A percentile compares a stretch with the other conserved stretches of the same genome.
These are phyloP conservation scores for Henckelia pumila DNA, from an alignment of 257 asterid genomes.

Conservation along the genomic window DNA sequence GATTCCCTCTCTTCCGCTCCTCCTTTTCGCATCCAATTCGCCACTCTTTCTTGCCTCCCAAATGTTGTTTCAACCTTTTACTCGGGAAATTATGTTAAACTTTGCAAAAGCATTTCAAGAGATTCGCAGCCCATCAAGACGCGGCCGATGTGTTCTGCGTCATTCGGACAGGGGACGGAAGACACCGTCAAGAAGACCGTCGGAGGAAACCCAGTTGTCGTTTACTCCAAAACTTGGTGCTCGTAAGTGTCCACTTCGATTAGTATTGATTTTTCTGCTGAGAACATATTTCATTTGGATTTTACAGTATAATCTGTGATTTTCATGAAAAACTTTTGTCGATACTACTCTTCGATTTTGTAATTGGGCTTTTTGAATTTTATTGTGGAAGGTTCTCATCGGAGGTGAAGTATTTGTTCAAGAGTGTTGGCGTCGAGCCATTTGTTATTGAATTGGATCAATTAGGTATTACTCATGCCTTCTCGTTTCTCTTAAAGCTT, in stretches of 20 bases:
- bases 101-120: constrained; percentile 26
- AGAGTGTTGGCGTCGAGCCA: constrained; percentile 75
- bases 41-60: constrained; percentile 18
- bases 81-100: constrained; percentile 11
- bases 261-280: background rate
- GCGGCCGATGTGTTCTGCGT: constrained; percentile 60
- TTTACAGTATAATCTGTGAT: background rate
- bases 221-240: constrained; percentile 93
- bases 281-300: background rate
- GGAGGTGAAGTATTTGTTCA: constrained; percentile 82
- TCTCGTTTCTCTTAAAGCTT: background rate
- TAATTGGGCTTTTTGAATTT: background rate
- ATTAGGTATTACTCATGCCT: constrained; percentile 46
- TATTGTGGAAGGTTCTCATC: constrained; percentile 54
- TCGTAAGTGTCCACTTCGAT: constrained; percentile 50
- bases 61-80: constrained; percentile 14
- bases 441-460: constrained; percentile 79
- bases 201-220: constrained; percentile 70
- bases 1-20: constrained; percentile 25
- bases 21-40: constrained; percentile 25
- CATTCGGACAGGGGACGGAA: constrained; percentile 61
- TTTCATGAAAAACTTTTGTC: constrained; percentile 3
- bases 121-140: constrained; percentile 30
- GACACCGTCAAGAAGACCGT: constrained; percentile 58
- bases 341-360: background rate